phyloP scores from a whole-genome alignment of 1,139 yeast species.

The Lodderomyces margitis region DNA sequence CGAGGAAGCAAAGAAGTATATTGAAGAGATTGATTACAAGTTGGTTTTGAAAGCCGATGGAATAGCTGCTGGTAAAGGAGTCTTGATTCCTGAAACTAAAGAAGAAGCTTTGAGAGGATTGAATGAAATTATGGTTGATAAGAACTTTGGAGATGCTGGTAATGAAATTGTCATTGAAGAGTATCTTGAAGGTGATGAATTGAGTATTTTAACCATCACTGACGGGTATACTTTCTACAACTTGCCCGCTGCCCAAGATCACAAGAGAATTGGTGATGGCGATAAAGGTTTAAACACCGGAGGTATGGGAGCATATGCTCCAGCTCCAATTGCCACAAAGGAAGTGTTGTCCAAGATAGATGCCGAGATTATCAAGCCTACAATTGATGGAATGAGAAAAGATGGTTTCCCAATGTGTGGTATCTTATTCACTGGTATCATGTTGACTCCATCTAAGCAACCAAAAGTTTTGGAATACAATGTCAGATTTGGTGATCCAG shows the following conservation, averaged over 20 bases:
- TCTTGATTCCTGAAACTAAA: slow-evolving; percentile 80
- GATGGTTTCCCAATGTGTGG: slow-evolving; percentile 98
- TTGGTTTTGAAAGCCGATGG: slow-evolving; percentile 97
- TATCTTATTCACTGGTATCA: slow-evolving; percentile 93
- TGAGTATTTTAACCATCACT: slow-evolving; percentile 85
- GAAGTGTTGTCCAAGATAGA: slow-evolving; percentile 68
- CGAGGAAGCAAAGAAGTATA: slow-evolving; percentile 70
- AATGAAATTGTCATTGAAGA: slow-evolving; percentile 97
- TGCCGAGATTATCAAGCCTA: slow-evolving; percentile 75
- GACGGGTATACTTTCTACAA: slow-evolving; percentile 93
- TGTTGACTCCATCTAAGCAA: slow-evolving; percentile 73
- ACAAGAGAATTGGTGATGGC: slow-evolving; percentile 90
- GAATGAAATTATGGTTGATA: slow-evolving; percentile 85
- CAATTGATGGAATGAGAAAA: slow-evolving; percentile 93
- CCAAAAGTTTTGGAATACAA: slow-evolving; percentile 97
- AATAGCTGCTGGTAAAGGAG: slow-evolving; percentile 98
- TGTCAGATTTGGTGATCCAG: slow-evolving; percentile 98
- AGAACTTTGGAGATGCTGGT: slow-evolving; percentile 91
- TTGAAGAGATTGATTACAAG: slow-evolving; percentile 63
- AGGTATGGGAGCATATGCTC: slow-evolving; percentile 99
- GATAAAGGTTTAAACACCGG: slow-evolving; percentile 97
- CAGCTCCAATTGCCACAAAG: slow-evolving; percentile 88
- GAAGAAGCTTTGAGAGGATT: slow-evolving; percentile 85
- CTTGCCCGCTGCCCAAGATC: slow-evolving; percentile 98
- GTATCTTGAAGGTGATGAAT: slow-evolving; percentile 93